Conservation (phyloP, 108 stramenopile genomes). For the Epithemia pelagica region DNA sequence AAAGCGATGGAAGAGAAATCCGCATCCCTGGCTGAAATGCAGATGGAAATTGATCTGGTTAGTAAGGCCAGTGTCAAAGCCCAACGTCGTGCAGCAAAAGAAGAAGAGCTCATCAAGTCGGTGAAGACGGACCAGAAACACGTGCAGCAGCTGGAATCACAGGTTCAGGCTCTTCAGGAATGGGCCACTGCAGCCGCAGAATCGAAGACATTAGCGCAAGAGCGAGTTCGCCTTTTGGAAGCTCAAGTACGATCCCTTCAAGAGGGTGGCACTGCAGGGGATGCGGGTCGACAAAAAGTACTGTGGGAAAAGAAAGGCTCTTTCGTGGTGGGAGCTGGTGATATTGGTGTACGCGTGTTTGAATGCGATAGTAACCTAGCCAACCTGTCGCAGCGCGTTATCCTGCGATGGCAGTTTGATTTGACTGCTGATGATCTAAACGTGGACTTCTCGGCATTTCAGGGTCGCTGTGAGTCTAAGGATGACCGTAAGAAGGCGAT, state of each 20-base stretch:
- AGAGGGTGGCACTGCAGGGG: slow-evolving; percentile 8
- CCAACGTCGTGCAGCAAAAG: slow-evolving; percentile 59
- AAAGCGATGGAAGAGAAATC: slow-evolving; percentile 61
- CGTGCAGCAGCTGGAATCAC: slow-evolving; percentile 64
- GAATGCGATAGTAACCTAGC: slow-evolving; percentile 39
- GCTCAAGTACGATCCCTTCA: slow-evolving; percentile 43
- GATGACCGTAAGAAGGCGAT: slow-evolving; percentile 44
- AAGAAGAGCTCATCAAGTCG: slow-evolving; percentile 56
- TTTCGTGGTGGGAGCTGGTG: slow-evolving; percentile 79
- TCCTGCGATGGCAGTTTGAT: slow-evolving; percentile 86
- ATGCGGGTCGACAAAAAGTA: slow-evolving; percentile 26
- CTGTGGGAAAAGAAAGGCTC: slow-evolving; percentile 54
- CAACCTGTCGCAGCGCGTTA: slow-evolving; percentile 40
- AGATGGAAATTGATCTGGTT: slow-evolving; percentile 80
- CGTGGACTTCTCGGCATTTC: slow-evolving; percentile 67
- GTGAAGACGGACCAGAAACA: slow-evolving; percentile 60
- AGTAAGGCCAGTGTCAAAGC: slow-evolving; percentile 61
- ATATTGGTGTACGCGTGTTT: slow-evolving; percentile 35
- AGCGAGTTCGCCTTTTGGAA: slow-evolving; percentile 62
- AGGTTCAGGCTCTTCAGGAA: slow-evolving; percentile 77
- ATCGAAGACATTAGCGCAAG: slow-evolving; percentile 57
- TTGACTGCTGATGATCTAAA: slow-evolving; percentile 52
- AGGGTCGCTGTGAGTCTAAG: slow-evolving; percentile 59
- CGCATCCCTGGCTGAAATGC: slow-evolving; percentile 73
- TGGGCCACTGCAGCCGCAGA: slow-evolving; percentile 82